Evolutionary conservation across 768 basidiomycete genomes (phyloP).

Genomic region (Coprinopsis marcescibilis): DNA sequence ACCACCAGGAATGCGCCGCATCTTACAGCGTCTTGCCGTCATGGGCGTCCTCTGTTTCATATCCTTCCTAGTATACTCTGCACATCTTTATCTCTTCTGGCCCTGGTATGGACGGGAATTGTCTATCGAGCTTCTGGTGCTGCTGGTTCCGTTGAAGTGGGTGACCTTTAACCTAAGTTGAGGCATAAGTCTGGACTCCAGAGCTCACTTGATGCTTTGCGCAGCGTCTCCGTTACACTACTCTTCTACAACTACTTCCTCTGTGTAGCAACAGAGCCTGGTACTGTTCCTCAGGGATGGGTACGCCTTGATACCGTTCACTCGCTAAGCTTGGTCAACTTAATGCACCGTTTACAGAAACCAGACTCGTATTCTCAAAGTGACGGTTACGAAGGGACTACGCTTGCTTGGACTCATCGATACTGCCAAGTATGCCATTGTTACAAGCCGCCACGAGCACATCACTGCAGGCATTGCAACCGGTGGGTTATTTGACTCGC

Average conservation of each 20-base stretch:
- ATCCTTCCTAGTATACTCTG: conserved; percentile 82
- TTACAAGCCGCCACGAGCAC: conserved; percentile 85
- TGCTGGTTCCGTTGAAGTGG: conserved; percentile 89
- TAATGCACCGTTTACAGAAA: too few species aligned
- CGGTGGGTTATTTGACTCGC: conserved; percentile 45
- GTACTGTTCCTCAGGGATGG: conserved; percentile 74
- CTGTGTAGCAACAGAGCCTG: conserved; percentile 80
- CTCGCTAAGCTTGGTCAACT: too few species aligned
- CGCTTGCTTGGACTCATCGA: conserved; percentile 72
- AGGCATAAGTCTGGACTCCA: too few species aligned
- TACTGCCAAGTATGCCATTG: conserved; percentile 82
- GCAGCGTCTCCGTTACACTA: conserved; percentile 68
- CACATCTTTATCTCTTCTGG: conserved; percentile 86
- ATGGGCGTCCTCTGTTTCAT: conserved; percentile 73
- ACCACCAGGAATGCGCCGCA: too few species aligned
- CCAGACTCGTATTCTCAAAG: conserved; percentile 67
- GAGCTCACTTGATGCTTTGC: conserved; percentile 8
- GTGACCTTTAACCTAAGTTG: conserved; percentile 20
- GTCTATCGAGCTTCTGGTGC: conserved; percentile 65
- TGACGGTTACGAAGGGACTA: conserved; percentile 88
- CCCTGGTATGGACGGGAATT: conserved; percentile 83
- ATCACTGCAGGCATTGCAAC: conserved; percentile 89
- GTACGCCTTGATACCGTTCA: conserved; percentile 23
- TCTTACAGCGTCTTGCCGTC: too few species aligned
- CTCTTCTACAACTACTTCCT: conserved; percentile 87